These are phyloP conservation scores for Suillus americanus DNA, from an alignment of 768 basidiomycete species.

Conservation along the genomic window DNA sequence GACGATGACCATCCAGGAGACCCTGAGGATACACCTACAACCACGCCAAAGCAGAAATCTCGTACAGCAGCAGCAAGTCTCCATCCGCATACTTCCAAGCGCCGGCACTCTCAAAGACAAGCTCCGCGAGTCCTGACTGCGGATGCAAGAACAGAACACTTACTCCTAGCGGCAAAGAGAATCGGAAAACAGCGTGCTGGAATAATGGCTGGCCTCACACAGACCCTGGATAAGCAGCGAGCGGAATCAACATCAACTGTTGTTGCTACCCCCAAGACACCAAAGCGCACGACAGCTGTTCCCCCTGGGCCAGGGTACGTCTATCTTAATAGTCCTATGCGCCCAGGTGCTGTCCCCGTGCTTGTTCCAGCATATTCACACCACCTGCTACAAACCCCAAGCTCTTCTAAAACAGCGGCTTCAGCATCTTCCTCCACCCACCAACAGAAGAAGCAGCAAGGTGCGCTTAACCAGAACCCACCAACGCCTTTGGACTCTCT, in stretches of 20 bases:
- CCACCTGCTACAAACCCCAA: constrained; percentile 30
- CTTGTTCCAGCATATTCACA: constrained; percentile 29
- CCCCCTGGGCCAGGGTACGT: constrained; percentile 28
- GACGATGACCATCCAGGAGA: constrained; percentile 28
- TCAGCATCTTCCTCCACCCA: constrained; percentile 23
- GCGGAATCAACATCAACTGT: constrained; percentile 24
- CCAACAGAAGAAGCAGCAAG: constrained; percentile 18
- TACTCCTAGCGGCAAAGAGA: constrained; percentile 69
- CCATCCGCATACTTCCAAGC: constrained; percentile 19
- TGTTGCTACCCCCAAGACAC: constrained; percentile 25
- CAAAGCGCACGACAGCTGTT: constrained; percentile 30
- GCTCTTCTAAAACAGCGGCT: constrained; percentile 30
- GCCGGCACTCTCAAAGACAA: constrained; percentile 27
- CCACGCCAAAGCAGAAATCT: constrained; percentile 23
- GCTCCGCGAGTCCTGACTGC: constrained; percentile 38
- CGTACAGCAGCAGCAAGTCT: constrained; percentile 20
- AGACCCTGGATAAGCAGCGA: constrained; percentile 27
- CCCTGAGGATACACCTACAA: constrained; percentile 19
- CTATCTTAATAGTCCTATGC: constrained; percentile 28
- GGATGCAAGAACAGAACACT: constrained; percentile 71
- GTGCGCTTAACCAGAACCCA: constrained; percentile 26
- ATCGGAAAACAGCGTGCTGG: constrained; percentile 63
- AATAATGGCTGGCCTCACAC: constrained; percentile 50
- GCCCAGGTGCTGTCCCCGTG: constrained; percentile 26
- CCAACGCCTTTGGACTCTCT: constrained; percentile 58